A percentile compares a stretch with the other conserved stretches of the same genome.
These are phyloP conservation scores for Myotisia sp. DNA, from an alignment of 2,329 filamentous ascomycete species.

Conservation along the genomic window DNA sequence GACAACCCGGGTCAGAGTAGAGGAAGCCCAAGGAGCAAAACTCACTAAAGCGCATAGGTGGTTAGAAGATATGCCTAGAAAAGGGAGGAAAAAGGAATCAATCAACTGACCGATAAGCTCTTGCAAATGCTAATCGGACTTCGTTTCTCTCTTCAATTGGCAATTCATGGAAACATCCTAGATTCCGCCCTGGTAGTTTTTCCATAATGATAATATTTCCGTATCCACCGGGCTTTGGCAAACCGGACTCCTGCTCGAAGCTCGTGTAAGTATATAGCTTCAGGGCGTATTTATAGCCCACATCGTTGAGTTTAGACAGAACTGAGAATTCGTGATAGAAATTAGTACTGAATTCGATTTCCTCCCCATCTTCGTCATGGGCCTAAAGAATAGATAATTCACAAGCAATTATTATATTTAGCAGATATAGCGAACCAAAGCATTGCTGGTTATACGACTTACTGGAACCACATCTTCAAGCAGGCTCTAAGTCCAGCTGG, in stretches of 20 bases:
- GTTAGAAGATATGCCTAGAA: neutral
- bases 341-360: neutral
- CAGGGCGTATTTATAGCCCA: neutral
- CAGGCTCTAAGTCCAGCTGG: too few relatives aligned
- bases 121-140: slow-evolving; percentile 10
- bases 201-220: slow-evolving; percentile 9
- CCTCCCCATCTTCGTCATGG: too few relatives aligned
- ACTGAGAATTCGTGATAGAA: neutral
- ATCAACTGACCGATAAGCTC: slow-evolving; percentile 8
- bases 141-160: slow-evolving; percentile 10
- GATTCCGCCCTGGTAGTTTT: slow-evolving; percentile 10
- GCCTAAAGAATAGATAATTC: neutral
- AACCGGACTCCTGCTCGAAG: slow-evolving; percentile 2
- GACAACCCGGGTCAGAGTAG: slow-evolving; percentile 16
- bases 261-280: neutral
- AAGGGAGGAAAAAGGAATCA: neutral
- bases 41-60: slow-evolving; percentile 6
- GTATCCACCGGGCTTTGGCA: slow-evolving; percentile 8
- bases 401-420: slow-evolving; percentile 1
- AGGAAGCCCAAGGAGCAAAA: slow-evolving; percentile 9
- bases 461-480: too few relatives aligned
- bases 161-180: slow-evolving; percentile 9
- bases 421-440: slow-evolving; percentile 3
- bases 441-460: slow-evolving; percentile 10
- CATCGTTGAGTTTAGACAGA: neutral